phyloP scores from a whole-genome alignment of 768 basidiomycete species.

The Leccinum subgranulosum region DNA sequence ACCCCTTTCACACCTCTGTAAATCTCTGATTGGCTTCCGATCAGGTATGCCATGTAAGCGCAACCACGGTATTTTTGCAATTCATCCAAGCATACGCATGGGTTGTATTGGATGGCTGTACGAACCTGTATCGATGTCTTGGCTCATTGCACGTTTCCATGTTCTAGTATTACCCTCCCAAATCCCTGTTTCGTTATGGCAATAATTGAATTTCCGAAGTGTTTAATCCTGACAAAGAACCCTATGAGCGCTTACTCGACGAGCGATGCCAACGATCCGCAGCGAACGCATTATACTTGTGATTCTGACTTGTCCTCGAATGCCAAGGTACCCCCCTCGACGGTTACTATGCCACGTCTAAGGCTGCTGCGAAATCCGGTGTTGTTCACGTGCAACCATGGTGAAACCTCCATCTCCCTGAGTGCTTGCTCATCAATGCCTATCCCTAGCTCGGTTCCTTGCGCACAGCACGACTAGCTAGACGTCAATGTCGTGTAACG shows the following conservation, averaged over 20 bases:
- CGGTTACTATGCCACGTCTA: not conserved
- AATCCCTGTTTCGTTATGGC: slow-evolving; percentile 14
- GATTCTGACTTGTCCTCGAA: not conserved
- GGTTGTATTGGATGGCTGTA: slow-evolving; percentile 33
- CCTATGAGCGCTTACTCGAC: not conserved
- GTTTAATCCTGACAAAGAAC: slow-evolving; percentile 6
- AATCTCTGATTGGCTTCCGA: not conserved
- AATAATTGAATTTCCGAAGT: slow-evolving; percentile 15
- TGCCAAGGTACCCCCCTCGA: not conserved
- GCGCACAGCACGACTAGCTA: slow-evolving; percentile 4
- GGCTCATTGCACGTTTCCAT: slow-evolving; percentile 29
- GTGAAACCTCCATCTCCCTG: slow-evolving; percentile 2
- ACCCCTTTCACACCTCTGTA: not conserved
- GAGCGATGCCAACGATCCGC: not conserved
- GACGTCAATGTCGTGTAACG: not conserved
- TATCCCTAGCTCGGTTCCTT: not conserved
- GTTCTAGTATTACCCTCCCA: slow-evolving; percentile 32
- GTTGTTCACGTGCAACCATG: not conserved
- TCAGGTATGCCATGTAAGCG: slow-evolving; percentile 54
- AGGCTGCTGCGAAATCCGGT: not conserved
- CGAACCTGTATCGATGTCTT: slow-evolving; percentile 33
- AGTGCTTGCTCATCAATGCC: not conserved
- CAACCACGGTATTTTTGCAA: slow-evolving; percentile 22
- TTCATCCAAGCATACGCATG: slow-evolving; percentile 20
- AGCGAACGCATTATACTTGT: not conserved